A percentile compares a stretch with the other conserved stretches of the same genome.
Conservation (phyloP, 2,329 filamentous ascomycete species). For the Paraconiothyrium brasiliense region DNA sequence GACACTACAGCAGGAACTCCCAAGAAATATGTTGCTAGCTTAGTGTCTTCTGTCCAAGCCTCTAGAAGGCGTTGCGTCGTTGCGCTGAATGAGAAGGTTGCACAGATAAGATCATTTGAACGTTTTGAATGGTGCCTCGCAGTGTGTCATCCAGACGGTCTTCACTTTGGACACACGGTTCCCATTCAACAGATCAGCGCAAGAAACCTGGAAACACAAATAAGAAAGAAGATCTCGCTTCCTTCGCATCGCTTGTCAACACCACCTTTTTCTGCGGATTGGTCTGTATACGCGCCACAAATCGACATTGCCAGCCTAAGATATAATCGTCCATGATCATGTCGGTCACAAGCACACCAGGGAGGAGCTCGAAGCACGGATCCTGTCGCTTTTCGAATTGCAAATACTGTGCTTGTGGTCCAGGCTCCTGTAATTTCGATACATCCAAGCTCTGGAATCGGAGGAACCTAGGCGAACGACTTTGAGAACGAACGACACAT, state of each 20-base stretch:
- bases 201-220: neutral
- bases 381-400: neutral
- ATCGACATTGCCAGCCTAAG: neutral
- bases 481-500: slow-evolving; percentile 28
- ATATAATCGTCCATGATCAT: neutral
- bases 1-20: neutral
- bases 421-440: neutral
- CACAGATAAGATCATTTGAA: neutral
- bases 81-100: neutral
- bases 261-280: neutral
- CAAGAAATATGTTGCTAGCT: neutral
- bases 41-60: neutral
- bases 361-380: neutral
- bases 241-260: neutral
- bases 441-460: slow-evolving; percentile 1
- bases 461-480: slow-evolving; percentile 10
- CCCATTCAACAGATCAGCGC: too few species aligned
- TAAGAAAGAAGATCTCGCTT: neutral
- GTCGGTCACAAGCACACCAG: neutral
- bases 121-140: neutral
- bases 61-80: too few species aligned
- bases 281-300: neutral
- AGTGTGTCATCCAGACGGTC: neutral
- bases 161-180: neutral
- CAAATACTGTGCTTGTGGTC: neutral